These are phyloP conservation scores for Aspergillus felis DNA, from an alignment of 2,329 filamentous ascomycete genomes.

Conservation along the genomic window DNA sequence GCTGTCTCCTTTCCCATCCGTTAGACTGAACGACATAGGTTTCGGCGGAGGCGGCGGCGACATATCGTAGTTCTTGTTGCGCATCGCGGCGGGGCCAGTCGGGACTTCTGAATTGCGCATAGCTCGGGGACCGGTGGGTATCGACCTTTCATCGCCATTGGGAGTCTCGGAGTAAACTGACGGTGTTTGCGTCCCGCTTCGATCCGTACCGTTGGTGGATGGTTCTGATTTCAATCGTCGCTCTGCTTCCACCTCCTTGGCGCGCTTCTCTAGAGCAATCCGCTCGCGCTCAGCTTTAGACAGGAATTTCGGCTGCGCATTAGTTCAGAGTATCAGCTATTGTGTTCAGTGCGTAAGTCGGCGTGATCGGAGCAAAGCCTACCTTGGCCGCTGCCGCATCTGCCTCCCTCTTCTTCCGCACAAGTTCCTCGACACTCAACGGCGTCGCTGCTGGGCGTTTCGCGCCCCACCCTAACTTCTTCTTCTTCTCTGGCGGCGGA, in stretches of 20 bases:
- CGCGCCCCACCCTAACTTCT: slow-evolving; percentile 53
- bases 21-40: slow-evolving; percentile 21
- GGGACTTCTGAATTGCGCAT: slow-evolving; percentile 54
- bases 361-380: slow-evolving; percentile 21
- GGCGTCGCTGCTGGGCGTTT: slow-evolving; percentile 46
- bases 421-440: slow-evolving; percentile 78
- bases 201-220: slow-evolving; percentile 21
- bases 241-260: slow-evolving; percentile 66
- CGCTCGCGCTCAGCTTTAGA: slow-evolving; percentile 78
- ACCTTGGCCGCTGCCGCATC: slow-evolving; percentile 78
- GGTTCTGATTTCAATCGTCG: slow-evolving; percentile 46
- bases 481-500: slow-evolving; percentile 45
- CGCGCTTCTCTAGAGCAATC: slow-evolving; percentile 71
- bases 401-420: slow-evolving; percentile 79
- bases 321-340: slow-evolving; percentile 16
- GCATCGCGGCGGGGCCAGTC: slow-evolving; percentile 69
- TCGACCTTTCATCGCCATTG: slow-evolving; percentile 28
- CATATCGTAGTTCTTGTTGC: slow-evolving; percentile 50
- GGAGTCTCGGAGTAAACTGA: slow-evolving; percentile 13
- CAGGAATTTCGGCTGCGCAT: slow-evolving; percentile 68
- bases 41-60: slow-evolving; percentile 45
- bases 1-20: slow-evolving; percentile 34
- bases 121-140: slow-evolving; percentile 70
- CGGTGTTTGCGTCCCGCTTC: slow-evolving; percentile 20
- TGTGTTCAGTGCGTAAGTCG: background rate